Percentiles rank a stretch among this genome's conserved stretches.
Conservation (phyloP, 106 monocot species). For the Apostasia ramifera region DNA sequence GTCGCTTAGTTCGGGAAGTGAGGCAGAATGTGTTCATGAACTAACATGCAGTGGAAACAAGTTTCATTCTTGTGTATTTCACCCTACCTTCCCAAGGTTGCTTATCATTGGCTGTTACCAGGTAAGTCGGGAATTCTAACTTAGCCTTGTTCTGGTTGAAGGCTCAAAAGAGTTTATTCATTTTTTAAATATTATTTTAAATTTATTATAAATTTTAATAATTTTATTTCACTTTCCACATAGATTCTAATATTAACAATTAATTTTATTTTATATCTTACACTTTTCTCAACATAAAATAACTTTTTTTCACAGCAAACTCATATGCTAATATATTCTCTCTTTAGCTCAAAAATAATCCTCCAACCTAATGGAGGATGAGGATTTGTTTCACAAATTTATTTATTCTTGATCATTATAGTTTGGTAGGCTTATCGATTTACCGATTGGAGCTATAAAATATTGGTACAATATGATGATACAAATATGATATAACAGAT, state of each 20-base stretch:
- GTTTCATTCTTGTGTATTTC: constrained; percentile 59
- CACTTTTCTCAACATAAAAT: neutral
- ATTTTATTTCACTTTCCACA: neutral
- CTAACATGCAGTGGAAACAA: constrained; percentile 43
- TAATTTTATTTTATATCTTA: neutral
- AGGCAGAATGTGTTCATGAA: constrained; percentile 46
- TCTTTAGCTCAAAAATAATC: too few relatives aligned
- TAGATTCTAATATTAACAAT: neutral
- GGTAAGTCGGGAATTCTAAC: constrained; percentile 1
- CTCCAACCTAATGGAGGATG: too few relatives aligned
- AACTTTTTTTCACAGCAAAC: too few relatives aligned
- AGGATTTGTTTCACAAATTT: too few relatives aligned
- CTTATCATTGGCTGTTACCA: constrained; percentile 29
- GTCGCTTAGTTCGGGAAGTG: constrained; percentile 47
- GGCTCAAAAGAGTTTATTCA: too few relatives aligned
- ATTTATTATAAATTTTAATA: neutral
- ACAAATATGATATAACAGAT: too few relatives aligned
- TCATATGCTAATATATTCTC: too few relatives aligned
- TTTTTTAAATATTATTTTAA: neutral
- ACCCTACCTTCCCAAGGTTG: constrained; percentile 38
- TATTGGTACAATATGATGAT: too few relatives aligned
- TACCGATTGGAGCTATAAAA: too few relatives aligned
- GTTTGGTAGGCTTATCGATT: too few relatives aligned
- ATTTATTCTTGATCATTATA: too few relatives aligned
- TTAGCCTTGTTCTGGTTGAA: too few relatives aligned